A percentile compares a stretch with the other conserved stretches of the same genome.
phyloP scores from a whole-genome alignment of 805 yeast genomes.

The Metschnikowia drakensbergensis region DNA sequence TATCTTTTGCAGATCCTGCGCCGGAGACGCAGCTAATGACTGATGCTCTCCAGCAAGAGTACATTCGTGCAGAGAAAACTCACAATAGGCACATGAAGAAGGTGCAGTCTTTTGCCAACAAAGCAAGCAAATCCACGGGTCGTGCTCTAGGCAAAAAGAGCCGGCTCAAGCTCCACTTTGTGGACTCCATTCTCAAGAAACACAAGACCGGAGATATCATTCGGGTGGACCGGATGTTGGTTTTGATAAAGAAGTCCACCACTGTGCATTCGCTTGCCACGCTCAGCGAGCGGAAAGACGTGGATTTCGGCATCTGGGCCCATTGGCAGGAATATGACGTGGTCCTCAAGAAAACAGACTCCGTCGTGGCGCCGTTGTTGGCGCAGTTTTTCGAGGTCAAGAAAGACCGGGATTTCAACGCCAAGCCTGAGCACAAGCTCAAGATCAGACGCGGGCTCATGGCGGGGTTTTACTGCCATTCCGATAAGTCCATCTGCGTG shows the following conservation, averaged over 20 bases:
- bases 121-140: conserved; percentile 24
- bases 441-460: conserved; percentile 16
- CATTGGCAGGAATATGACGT: conserved; percentile 79
- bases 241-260: conserved; percentile 48
- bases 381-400: conserved; percentile 59
- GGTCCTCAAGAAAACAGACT: conserved; percentile 63
- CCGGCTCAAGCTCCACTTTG: conserved; percentile 20
- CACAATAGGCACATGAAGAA: conserved; percentile 17
- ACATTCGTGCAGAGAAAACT: conserved; percentile 16
- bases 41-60: conserved; percentile 8
- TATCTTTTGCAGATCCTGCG: conserved; percentile 21
- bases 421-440: conserved; percentile 23
- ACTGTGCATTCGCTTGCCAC: conserved; percentile 12
- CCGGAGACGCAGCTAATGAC: conserved; percentile 19
- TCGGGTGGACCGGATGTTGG: conserved; percentile 64
- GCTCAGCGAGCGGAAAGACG: conserved; percentile 48
- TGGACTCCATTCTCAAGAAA: conserved; percentile 20
- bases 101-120: conserved; percentile 23
- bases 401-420: conserved; percentile 24
- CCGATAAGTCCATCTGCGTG: conserved; percentile 69
- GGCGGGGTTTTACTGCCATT: conserved; percentile 55
- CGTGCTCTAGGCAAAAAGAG: conserved; percentile 11
- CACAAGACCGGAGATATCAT: conserved; percentile 55
- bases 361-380: conserved; percentile 47
- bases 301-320: conserved; percentile 56